Base-by-base conservation (phyloP, 345 rosid genomes). In the Citrus reticulata region DNA sequence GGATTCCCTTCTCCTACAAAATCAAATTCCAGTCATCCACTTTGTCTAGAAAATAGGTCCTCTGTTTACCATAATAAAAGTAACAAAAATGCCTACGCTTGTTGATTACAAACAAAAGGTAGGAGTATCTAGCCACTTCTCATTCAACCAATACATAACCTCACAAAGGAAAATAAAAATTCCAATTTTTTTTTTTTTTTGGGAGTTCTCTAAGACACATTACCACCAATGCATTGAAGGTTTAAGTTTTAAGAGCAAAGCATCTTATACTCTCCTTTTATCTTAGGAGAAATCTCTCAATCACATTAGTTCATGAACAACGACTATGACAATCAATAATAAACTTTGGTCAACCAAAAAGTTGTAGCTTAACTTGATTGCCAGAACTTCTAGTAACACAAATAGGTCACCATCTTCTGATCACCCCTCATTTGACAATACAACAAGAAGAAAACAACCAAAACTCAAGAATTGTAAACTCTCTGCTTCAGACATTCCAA, bases 1-100 rank as follows among this genome's bases (percentile, higher is more conserved):
- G 84, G 20, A 92, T 90, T 72, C 97, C 94, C 74, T 85, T 94
- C 24, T 89, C 98, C 99, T 94, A 89, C 72, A 83, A n/a, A 74
- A 19, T 42, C 49, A 64, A 70, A 49, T 20, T 5, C 64, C 27
- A 14, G 5, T 64, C 51, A 46, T 46, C 51, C 17, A 46, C 51
- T 46, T 46, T 46, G 49, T 46, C 51, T 46, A 11, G 5, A 11
- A 46, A 46, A 13, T 66, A 42, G 20, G 66, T 46, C 35, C 57
- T 49, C 1, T 6, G 58, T 4, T 57, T 58, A 54, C n/a, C 58
- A 55, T 17, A 0, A 65, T 14, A 8, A 77, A 49, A 72, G 20
- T n/a, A 57, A 57, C 34, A 22, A 24, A 51, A 62, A 13, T 2
- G 14, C 70, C 35, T 3, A 1, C n/a, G 74, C 32, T 20, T 40